Base-by-base conservation (phyloP, 2,329 filamentous ascomycete genomes). In the Bipolaris sorokiniana region DNA sequence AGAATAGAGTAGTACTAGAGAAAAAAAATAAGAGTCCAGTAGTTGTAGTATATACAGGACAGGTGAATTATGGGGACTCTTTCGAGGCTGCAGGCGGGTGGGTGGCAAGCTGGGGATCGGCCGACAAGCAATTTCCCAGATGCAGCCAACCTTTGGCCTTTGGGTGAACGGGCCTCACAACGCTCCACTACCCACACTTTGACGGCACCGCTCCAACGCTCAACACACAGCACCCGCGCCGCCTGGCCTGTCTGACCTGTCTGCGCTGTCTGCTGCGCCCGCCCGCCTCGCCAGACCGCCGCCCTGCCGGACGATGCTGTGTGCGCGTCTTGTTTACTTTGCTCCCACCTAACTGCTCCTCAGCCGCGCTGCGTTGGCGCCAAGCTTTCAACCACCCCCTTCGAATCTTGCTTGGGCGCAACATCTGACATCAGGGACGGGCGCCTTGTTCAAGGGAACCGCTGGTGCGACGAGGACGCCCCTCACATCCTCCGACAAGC, bases 341-440 rank as follows among this genome's bases (percentile, higher is more conserved):
- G 68, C 66, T 53, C 65, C 67, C 66, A 65, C 65, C 58, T 71
- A 72, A 68, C 63, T 26, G 13, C 23, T 22, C 20, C 20, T 31
- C 51, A 52, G 46, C 56, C 57, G 53, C 61, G 57, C 60, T 63
- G 65, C 49, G 58, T 54, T 62, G 54, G 61, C 63, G 64, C 57
- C 64, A 65, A 61, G 63, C 59, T 28, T 61, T 48, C 55, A 15
- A 26, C 55, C 61, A 20, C 47, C 49, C 38, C 59, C 45, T 51
- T 26, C 41, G 48, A 52, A 54, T 42, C 51, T 54, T 46, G 51
- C 58, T 45, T 46, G 46, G 58, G 54, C 61, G 60, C 63, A 59
- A 63, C 67, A 47, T 54, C 56, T 38, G 46, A 38, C 46, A 48
- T 37, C 46, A 38, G 33, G 51, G 54, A 45, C 56, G 47, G 47